phyloP scores from a whole-genome alignment of 2,329 filamentous ascomycete species.

The Sclerotinia sclerotiorum region DNA sequence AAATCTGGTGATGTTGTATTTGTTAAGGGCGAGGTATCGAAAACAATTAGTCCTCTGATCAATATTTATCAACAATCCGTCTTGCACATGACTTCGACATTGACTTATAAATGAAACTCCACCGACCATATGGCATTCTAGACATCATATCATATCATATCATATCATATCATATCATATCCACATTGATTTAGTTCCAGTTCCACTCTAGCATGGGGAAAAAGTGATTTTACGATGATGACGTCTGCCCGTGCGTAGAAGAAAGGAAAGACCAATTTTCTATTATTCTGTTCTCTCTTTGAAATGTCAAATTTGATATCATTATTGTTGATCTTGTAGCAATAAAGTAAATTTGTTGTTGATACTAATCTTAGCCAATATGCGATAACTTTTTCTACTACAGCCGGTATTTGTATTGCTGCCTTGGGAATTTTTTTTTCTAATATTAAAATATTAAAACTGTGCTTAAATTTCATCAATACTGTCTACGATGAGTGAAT shows the following conservation, averaged over 20 bases:
- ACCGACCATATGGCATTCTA: constrained; percentile 1
- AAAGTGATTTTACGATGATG: background rate
- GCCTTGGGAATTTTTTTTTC: background rate
- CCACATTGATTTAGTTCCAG: constrained; percentile 1
- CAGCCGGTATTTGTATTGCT: background rate
- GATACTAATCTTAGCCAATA: background rate
- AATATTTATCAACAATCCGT: background rate
- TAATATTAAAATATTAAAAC: no score
- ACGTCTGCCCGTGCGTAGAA: constrained; percentile 8
- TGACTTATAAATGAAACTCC: background rate
- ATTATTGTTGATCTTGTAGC: background rate
- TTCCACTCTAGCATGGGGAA: constrained; percentile 12
- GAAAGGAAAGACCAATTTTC: background rate
- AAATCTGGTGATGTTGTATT: background rate
- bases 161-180: background rate
- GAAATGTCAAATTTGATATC: background rate
- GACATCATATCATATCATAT: background rate
- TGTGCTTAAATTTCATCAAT: background rate
- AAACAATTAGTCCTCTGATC: constrained; percentile 2
- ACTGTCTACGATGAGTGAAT: background rate
- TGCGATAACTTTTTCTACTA: background rate
- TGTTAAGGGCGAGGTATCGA: background rate
- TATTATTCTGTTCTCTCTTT: background rate
- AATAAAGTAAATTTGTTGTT: background rate
- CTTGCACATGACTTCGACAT: background rate